Percentiles rank a stretch among this genome's conserved stretches.
Evolutionary conservation across 1,139 yeast species (phyloP).

Genomic region (Debaryomycetaceae sp.): DNA sequence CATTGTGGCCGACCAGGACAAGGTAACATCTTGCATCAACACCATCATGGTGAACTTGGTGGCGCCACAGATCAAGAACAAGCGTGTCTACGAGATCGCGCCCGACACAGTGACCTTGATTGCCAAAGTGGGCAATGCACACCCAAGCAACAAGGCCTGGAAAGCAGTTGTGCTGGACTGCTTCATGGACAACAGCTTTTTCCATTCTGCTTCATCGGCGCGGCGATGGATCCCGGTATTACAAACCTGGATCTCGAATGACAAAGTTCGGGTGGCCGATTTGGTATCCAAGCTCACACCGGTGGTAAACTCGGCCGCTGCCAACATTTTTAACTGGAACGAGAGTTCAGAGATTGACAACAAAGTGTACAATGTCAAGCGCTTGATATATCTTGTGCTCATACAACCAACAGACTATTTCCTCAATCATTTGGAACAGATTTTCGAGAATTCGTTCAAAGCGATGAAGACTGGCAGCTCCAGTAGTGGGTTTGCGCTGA

Average conservation of each 20-base stretch:
- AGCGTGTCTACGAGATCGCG: conserved; percentile 27
- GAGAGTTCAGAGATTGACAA: conserved; percentile 59
- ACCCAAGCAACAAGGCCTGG: conserved; percentile 46
- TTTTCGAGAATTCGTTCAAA: conserved; percentile 39
- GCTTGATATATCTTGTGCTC: conserved; percentile 60
- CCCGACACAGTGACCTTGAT: conserved; percentile 34
- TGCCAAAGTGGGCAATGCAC: conserved; percentile 29
- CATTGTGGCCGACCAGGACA: conserved; percentile 50
- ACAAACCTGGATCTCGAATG: conserved; percentile 51
- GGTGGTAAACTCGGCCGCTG: conserved; percentile 43
- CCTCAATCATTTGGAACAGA: conserved; percentile 42
- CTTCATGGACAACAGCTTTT: conserved; percentile 46
- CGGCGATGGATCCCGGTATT: conserved; percentile 49
- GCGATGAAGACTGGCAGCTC: neutral
- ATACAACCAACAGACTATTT: conserved; percentile 59
- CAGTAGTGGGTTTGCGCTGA: too few species aligned
- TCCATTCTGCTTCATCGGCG: conserved; percentile 27
- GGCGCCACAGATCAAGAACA: conserved; percentile 41
- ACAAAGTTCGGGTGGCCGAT: conserved; percentile 58
- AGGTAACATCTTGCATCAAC: conserved; percentile 37
- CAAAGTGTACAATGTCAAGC: conserved; percentile 46
- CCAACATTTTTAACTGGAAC: conserved; percentile 70
- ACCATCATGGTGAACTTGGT: conserved; percentile 41
- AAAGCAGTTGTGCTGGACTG: conserved; percentile 47
- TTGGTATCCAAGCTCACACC: conserved; percentile 47